Conservation (phyloP, 441 rosid genomes). For the Adansonia madagascariensis region DNA sequence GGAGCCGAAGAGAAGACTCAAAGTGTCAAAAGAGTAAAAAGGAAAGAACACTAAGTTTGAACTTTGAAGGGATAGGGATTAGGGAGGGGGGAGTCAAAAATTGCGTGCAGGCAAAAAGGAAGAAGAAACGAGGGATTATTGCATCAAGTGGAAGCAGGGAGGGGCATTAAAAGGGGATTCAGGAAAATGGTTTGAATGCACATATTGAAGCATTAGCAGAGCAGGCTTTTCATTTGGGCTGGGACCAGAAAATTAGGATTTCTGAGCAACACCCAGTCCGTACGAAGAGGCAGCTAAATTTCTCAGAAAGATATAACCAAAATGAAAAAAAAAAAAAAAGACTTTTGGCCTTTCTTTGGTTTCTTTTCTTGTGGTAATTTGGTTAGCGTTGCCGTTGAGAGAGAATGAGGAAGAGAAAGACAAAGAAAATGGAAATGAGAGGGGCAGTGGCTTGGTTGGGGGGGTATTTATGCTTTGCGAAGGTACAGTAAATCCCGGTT, state of each 20-base stretch:
- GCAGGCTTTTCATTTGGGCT: constrained; percentile 29
- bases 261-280: constrained; percentile 37
- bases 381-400: constrained; percentile 5
- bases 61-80: background rate
- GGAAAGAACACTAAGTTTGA: background rate
- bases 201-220: constrained; percentile 17
- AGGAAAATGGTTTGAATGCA: constrained; percentile 33
- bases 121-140: background rate
- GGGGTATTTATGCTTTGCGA: constrained; percentile 43
- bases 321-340: background rate
- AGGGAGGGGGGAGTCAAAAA: constrained; percentile 7
- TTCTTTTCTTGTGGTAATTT: constrained; percentile 17
- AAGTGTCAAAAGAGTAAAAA: background rate
- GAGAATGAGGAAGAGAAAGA: constrained; percentile 1
- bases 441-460: constrained; percentile 29
- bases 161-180: constrained; percentile 23
- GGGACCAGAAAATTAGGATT: constrained; percentile 41
- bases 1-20: background rate
- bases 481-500: constrained; percentile 22
- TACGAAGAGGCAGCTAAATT: constrained; percentile 30
- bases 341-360: constrained; percentile 21
- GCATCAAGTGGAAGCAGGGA: background rate
- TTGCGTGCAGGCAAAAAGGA: background rate
- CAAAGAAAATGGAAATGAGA: constrained; percentile 1
- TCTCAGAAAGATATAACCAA: constrained; percentile 12